Evolutionary conservation across 1,139 yeast species (phyloP).

Genomic region (Meyerozyma athensensis): DNA sequence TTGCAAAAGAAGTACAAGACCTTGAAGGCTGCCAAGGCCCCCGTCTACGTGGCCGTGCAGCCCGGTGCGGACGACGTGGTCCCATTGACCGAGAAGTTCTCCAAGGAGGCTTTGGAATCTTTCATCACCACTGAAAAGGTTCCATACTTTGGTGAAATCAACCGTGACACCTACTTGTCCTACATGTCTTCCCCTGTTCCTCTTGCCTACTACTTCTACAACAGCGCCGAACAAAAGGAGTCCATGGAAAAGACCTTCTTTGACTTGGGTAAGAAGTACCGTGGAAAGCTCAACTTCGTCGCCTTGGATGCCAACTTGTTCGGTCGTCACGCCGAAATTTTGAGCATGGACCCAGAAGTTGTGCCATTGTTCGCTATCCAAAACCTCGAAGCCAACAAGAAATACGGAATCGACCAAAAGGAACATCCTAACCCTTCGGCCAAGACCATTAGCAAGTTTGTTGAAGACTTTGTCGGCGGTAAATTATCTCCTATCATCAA

Average conservation of each 20-base stretch:
- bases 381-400: conserved; percentile 60
- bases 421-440: conserved; percentile 37
- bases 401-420: conserved; percentile 62
- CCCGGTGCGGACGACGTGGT: neutral
- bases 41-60: conserved; percentile 1
- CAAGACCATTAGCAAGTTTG: conserved; percentile 51
- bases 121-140: conserved; percentile 69
- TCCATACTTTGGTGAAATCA: conserved; percentile 89
- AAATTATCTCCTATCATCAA: conserved; percentile 69
- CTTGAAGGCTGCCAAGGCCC: neutral
- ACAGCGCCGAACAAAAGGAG: conserved; percentile 60
- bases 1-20: conserved; percentile 6
- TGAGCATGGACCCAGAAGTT: conserved; percentile 74
- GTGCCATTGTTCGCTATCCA: conserved; percentile 93
- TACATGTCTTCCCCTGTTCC: conserved; percentile 76
- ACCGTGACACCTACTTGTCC: conserved; percentile 71
- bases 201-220: conserved; percentile 83
- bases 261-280: conserved; percentile 64
- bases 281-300: conserved; percentile 84
- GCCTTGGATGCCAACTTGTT: conserved; percentile 77
- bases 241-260: conserved; percentile 48
- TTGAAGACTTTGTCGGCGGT: conserved; percentile 61
- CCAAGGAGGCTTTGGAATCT: conserved; percentile 35
- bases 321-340: conserved; percentile 86
- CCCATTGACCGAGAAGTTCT: conserved; percentile 11